phyloP scores from a whole-genome alignment of 495 filamentous ascomycete genomes.

The Pyrenopolyporus hunteri region DNA sequence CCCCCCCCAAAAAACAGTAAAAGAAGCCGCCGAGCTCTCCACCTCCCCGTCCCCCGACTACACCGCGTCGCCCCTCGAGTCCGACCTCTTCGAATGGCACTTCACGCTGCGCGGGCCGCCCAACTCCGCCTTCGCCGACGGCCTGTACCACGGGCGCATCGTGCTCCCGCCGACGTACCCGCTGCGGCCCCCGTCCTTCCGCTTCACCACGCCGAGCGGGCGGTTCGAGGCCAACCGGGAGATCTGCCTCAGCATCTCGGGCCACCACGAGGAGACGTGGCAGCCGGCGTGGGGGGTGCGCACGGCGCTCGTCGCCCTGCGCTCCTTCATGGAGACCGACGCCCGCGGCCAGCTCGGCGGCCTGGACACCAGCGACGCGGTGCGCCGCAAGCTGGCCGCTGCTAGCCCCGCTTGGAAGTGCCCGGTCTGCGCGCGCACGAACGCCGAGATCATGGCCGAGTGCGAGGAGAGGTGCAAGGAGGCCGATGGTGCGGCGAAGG shows the following conservation, averaged over 20 bases:
- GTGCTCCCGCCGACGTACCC: constrained; percentile 87
- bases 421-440: constrained; percentile 66
- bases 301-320: constrained; percentile 72
- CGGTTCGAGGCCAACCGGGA: constrained; percentile 97
- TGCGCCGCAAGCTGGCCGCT: constrained; percentile 68
- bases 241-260: constrained; percentile 91
- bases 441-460: constrained; percentile 74
- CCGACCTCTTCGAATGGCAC: constrained; percentile 98
- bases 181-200: constrained; percentile 86
- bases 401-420: constrained; percentile 69
- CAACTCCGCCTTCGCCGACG: constrained; percentile 72
- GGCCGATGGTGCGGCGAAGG: constrained; percentile 53
- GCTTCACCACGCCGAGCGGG: constrained; percentile 89
- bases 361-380: constrained; percentile 69
- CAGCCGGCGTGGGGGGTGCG: constrained; percentile 96
- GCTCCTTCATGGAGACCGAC: constrained; percentile 77
- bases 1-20: constrained; percentile 56
- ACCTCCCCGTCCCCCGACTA: constrained; percentile 78
- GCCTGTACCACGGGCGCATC: constrained; percentile 96
- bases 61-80: constrained; percentile 79
- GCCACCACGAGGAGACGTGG: constrained; percentile 98
- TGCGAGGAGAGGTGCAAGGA: constrained; percentile 64
- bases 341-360: constrained; percentile 85
- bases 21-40: constrained; percentile 86
- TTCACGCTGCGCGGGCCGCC: constrained; percentile 96